Percentiles rank a stretch among this genome's conserved stretches.
Evolutionary conservation across 805 yeast species (phyloP).

Genomic region (Hanseniaspora jakobsenii): DNA sequence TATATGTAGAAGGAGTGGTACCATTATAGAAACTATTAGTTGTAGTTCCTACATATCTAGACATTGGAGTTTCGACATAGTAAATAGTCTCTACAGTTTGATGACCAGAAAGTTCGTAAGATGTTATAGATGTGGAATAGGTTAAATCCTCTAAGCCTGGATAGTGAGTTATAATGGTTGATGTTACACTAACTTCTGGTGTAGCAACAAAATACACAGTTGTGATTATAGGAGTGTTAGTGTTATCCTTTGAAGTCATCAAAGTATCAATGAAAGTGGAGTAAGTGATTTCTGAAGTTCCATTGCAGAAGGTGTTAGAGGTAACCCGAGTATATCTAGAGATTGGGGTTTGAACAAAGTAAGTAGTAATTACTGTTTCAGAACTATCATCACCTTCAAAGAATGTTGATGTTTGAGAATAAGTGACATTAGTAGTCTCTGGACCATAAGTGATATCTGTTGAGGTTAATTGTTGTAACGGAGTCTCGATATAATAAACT

Average conservation of each 20-base stretch:
- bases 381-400: conserved; percentile 1
- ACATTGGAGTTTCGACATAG: conserved; percentile 18
- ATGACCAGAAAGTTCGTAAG: conserved; percentile 16
- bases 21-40: conserved; percentile 15
- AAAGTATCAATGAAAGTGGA: conserved; percentile 9
- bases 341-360: conserved; percentile 10
- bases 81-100: conserved; percentile 17
- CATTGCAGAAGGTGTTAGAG: neutral
- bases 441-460: conserved; percentile 6
- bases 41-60: neutral
- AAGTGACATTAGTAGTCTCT: neutral
- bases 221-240: conserved; percentile 8
- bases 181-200: conserved; percentile 13
- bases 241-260: neutral
- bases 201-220: conserved; percentile 18
- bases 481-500: conserved; percentile 14
- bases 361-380: conserved; percentile 7
- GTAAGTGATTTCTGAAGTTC: conserved; percentile 2
- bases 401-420: neutral
- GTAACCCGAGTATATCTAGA: neutral
- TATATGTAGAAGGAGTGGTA: conserved; percentile 6
- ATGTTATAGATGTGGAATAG: conserved; percentile 14
- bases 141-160: conserved; percentile 16
- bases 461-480: conserved; percentile 9
- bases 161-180: conserved; percentile 11